Evolutionary conservation across 441 rosid genomes (phyloP).

Genomic region (Gossypium lobatum): DNA sequence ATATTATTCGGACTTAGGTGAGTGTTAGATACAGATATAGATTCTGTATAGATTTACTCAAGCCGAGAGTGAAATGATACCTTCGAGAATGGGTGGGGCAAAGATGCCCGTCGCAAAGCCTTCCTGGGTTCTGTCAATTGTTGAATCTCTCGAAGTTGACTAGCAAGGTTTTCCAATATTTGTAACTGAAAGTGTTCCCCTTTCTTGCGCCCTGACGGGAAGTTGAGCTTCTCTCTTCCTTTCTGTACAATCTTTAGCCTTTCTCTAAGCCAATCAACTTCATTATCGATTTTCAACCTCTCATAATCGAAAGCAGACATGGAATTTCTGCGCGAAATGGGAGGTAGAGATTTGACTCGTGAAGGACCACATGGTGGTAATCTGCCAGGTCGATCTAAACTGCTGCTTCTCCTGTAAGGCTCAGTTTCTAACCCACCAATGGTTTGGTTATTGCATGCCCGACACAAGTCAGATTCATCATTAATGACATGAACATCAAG

Average conservation of each 20-base stretch:
- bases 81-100: slow-evolving; percentile 54
- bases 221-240: slow-evolving; percentile 57
- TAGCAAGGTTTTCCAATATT: slow-evolving; percentile 33
- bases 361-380: slow-evolving; percentile 28
- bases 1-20: too few species aligned
- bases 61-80: slow-evolving; percentile 21
- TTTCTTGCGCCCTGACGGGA: slow-evolving; percentile 25
- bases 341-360: slow-evolving; percentile 24
- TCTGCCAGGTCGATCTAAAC: slow-evolving; percentile 34
- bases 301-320: slow-evolving; percentile 75
- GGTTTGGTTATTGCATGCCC: slow-evolving; percentile 18
- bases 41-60: slow-evolving; percentile 1
- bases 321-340: slow-evolving; percentile 54
- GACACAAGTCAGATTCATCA: slow-evolving; percentile 22
- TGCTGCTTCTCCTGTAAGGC: slow-evolving; percentile 37
- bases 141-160: slow-evolving; percentile 37
- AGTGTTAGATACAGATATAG: background rate
- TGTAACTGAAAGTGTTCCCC: slow-evolving; percentile 34
- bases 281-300: slow-evolving; percentile 56
- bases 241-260: slow-evolving; percentile 56
- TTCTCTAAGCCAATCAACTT: slow-evolving; percentile 68
- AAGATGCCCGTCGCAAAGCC: slow-evolving; percentile 37
- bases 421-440: slow-evolving; percentile 15
- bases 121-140: slow-evolving; percentile 30
- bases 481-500: slow-evolving; percentile 44